Base-by-base conservation (phyloP, 108 stramenopile genomes). In the Cyclotella sp. region DNA sequence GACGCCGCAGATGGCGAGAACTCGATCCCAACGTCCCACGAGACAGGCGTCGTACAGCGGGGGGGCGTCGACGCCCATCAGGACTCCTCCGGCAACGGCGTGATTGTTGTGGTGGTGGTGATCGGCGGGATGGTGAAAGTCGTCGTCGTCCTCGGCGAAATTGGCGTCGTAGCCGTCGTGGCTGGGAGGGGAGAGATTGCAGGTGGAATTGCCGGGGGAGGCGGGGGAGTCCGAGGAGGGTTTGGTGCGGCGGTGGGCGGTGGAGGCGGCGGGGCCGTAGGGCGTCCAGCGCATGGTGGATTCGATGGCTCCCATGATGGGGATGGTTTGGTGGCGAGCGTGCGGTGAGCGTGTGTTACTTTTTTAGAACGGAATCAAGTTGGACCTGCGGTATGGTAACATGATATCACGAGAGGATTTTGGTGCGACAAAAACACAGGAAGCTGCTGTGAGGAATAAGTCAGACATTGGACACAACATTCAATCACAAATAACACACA, bases 11-110 rank as follows among this genome's bases (percentile, higher is more conserved):
- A 82, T 82, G 34, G 44, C 14, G 26, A 86, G 34, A 5, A 81
- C 67, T 3, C 69, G 55, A 28, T 75, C 78, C 85, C 85, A 86
- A 16, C 79, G 49, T 58, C 85, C 85, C 0, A 86, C 69, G 22
- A 86, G 66, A 64, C 81, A 82, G 0, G 81, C 77, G 22, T 86
- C 85, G 42, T 86, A 86, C 8, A 86, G 41, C 15, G 79, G 78
- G 7, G 85, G 85, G 24, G 82, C 73, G 44, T 86, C 76, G 65
- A 51, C 44, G 16, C 82, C 85, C 82, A 84, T 86, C 24, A 75
- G 62, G 66, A 70, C 69, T 2, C 74, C 74, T 10, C 51, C 44
- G 51, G 0, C 43, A 3, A 30, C 70, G 68, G 39, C 64, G 34
- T 46, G 39, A 16, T 22, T 60, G 58, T 27, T 54, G 43, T 40